Evolutionary conservation across 164 flowering plant genomes (phyloP).

Genomic region (Hamamelis virginiana): DNA sequence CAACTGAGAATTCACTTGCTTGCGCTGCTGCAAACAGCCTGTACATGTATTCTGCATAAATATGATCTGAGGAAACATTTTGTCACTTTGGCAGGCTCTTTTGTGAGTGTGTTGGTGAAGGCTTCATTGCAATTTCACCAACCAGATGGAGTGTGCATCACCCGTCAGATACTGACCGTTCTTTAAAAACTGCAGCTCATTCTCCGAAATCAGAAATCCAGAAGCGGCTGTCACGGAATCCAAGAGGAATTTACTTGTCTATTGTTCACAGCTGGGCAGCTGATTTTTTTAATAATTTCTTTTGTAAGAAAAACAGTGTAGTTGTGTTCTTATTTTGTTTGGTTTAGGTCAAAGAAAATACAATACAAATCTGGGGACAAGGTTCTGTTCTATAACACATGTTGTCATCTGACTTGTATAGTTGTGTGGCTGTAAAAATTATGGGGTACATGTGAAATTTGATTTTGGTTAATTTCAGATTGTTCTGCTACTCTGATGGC

Average conservation of each 20-base stretch:
- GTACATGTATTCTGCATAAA: conserved; percentile 97
- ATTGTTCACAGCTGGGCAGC: conserved; percentile 42
- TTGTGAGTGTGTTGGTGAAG: conserved; percentile 38
- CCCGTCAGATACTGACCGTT: conserved; percentile 24
- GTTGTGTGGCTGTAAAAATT: too few relatives aligned
- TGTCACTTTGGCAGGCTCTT: conserved; percentile 26
- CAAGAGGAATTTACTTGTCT: conserved; percentile 38
- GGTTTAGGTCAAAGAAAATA: conserved; percentile 43
- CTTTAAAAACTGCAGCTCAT: conserved; percentile 20
- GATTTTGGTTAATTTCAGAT: too few relatives aligned
- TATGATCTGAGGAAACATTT: conserved; percentile 21
- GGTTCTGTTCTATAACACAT: too few relatives aligned
- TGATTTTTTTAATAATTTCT: conserved; percentile 16
- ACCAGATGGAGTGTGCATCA: conserved; percentile 28
- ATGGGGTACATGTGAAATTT: too few relatives aligned
- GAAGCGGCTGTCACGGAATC: conserved; percentile 31
- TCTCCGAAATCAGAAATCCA: conserved; percentile 17
- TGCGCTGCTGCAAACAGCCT: conserved; percentile 99
- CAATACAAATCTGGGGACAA: too few relatives aligned
- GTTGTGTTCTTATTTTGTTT: conserved; percentile 35
- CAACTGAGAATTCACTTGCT: conserved; percentile 87
- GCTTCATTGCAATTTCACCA: conserved; percentile 26
- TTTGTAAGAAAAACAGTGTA: conserved; percentile 37
- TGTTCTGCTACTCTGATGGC: too few relatives aligned
- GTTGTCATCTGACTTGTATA: too few relatives aligned